Evolutionary conservation across 129 eudicot species (phyloP).

Genomic region (Lactuca saligna): DNA sequence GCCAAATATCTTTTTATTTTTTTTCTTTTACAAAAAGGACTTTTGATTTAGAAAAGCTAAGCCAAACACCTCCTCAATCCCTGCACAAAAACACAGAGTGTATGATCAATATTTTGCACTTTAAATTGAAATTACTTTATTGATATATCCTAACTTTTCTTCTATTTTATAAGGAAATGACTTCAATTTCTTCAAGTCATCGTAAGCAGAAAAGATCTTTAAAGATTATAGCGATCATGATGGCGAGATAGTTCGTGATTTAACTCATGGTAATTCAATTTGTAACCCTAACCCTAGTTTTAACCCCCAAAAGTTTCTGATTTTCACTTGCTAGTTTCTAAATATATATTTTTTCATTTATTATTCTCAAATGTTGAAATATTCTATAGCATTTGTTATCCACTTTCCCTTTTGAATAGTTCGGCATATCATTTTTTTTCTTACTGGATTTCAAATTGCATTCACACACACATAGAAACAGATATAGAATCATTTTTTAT

Average conservation of each 20-base stretch:
- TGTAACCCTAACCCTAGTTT: slow-evolving; percentile 15
- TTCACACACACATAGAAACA: neutral
- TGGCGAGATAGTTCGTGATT: slow-evolving; percentile 67
- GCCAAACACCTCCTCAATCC: too few relatives aligned
- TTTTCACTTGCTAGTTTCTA: neutral
- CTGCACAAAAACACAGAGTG: neutral
- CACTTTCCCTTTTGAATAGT: slow-evolving; percentile 23
- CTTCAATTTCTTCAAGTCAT: slow-evolving; percentile 71
- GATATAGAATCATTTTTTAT: too few relatives aligned
- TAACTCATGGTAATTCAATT: slow-evolving; percentile 47
- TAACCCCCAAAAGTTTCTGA: neutral
- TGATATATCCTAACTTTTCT: neutral
- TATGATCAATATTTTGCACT: neutral
- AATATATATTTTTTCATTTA: slow-evolving; percentile 2
- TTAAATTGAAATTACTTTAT: slow-evolving; percentile 7
- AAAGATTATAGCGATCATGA: slow-evolving; percentile 79
- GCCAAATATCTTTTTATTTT: too few relatives aligned
- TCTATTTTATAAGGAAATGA: slow-evolving; percentile 37
- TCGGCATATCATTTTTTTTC: neutral
- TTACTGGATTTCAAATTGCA: neutral
- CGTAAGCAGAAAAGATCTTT: slow-evolving; percentile 74
- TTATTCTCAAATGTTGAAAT: slow-evolving; percentile 73
- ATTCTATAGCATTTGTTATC: slow-evolving; percentile 80
- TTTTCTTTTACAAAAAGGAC: too few relatives aligned
- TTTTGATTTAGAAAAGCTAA: too few relatives aligned